phyloP scores from a whole-genome alignment of 768 basidiomycete genomes.

The Tulasnella calospora region DNA sequence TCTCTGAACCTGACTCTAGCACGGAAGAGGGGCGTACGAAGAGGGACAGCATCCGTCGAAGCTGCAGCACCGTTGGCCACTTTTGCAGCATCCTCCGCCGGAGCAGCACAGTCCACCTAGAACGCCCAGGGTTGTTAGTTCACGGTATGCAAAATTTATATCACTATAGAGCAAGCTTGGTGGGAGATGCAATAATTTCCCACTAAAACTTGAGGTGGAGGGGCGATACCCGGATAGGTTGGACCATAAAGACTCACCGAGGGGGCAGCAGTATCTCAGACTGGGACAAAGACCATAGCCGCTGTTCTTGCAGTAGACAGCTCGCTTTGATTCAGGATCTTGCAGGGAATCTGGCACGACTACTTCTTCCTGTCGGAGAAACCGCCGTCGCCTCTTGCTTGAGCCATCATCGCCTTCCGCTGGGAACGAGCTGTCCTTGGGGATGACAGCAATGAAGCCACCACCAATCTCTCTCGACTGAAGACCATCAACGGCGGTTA shows the following conservation, averaged over 20 bases:
- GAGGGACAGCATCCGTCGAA: constrained; percentile 8
- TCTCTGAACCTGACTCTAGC: neutral
- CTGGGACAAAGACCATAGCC: constrained; percentile 6
- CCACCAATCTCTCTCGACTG: neutral
- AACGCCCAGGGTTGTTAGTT: neutral
- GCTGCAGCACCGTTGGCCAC: neutral
- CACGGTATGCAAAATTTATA: neutral
- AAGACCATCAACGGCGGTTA: neutral
- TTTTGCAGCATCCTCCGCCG: neutral
- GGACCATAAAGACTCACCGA: neutral
- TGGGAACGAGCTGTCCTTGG: neutral
- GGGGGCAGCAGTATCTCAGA: neutral
- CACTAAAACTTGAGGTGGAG: neutral
- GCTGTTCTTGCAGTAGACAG: neutral
- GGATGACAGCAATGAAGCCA: neutral
- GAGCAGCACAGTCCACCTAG: constrained; percentile 16
- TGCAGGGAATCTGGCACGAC: neutral
- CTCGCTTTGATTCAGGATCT: neutral
- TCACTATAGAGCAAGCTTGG: neutral
- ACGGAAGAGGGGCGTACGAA: neutral
- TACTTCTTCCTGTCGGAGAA: neutral
- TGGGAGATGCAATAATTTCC: neutral
- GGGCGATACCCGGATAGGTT: no score
- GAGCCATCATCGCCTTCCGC: neutral
- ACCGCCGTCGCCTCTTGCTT: neutral